These are phyloP conservation scores for Elaeagnus macrophylla DNA, from an alignment of 306 rosid genomes.

Conservation along the genomic window DNA sequence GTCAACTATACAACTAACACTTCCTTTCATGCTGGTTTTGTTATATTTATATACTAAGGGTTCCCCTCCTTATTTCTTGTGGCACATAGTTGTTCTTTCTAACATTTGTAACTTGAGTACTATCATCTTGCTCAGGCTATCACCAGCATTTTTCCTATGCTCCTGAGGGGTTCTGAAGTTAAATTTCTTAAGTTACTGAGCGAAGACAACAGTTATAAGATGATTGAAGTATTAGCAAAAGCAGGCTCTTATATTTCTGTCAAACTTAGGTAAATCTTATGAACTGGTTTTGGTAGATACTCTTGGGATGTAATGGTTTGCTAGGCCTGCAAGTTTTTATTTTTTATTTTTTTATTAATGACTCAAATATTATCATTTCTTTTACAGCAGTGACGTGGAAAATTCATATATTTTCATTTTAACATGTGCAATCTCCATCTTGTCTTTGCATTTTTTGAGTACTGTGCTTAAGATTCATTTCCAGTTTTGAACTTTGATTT, in stretches of 20 bases:
- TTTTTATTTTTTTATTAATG: background rate
- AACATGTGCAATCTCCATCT: background rate
- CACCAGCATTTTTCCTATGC: conserved; percentile 57
- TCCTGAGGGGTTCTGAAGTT: conserved; percentile 59
- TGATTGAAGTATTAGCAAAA: conserved; percentile 62
- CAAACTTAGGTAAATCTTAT: conserved; percentile 49
- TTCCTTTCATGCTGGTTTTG: background rate
- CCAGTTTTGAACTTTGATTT: background rate
- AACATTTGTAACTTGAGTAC: conserved; percentile 2
- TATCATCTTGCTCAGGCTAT: conserved; percentile 45
- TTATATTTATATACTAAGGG: too few relatives aligned
- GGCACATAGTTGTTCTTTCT: background rate
- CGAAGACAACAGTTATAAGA: conserved; percentile 38
- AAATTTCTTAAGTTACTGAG: conserved; percentile 57
- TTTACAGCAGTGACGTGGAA: background rate
- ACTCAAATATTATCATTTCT: background rate
- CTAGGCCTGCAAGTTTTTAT: background rate
- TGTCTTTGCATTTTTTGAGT: conserved; percentile 1
- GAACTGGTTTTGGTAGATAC: conserved; percentile 2
- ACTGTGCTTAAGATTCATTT: background rate
- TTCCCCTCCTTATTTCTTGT: too few relatives aligned
- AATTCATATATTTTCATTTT: background rate
- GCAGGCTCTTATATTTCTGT: conserved; percentile 54
- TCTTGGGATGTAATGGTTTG: background rate
- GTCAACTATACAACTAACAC: background rate